phyloP scores from a whole-genome alignment of 306 rosid genomes.

The Trifolium pratense region DNA sequence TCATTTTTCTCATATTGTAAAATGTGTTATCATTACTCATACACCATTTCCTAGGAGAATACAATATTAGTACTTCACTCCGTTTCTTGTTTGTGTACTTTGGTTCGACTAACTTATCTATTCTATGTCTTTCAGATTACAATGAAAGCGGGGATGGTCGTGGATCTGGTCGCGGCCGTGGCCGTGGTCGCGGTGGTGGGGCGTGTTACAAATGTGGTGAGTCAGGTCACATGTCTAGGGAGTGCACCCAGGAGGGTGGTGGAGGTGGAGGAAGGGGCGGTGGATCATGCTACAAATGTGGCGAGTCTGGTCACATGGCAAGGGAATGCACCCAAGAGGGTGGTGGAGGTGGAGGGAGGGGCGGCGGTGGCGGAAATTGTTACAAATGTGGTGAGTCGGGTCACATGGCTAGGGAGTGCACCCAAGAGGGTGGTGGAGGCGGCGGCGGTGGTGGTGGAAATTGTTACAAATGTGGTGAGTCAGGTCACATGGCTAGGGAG shows the following conservation, averaged over 20 bases:
- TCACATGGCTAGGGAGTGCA: conserved; percentile 20
- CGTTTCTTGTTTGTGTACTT: conserved; percentile 29
- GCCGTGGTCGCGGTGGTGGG: conserved; percentile 11
- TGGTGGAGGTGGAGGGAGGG: conserved; percentile 3
- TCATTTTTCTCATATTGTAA: conserved; percentile 12
- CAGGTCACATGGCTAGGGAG: background rate
- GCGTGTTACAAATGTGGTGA: conserved; percentile 4
- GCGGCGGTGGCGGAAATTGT: background rate
- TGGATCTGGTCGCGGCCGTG: conserved; percentile 15
- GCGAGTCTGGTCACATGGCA: conserved; percentile 10
- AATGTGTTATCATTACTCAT: conserved; percentile 1
- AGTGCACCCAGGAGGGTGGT: conserved; percentile 11
- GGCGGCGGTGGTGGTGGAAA: background rate
- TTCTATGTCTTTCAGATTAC: conserved; percentile 38
- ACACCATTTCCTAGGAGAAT: background rate
- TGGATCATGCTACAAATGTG: conserved; percentile 1
- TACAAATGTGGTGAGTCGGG: conserved; percentile 14
- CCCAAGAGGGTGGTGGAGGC: background rate
- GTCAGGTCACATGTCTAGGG: conserved; percentile 18
- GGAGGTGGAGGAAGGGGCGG: conserved; percentile 13
- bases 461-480: conserved; percentile 13
- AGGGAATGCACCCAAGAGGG: conserved; percentile 14
- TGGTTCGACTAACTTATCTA: conserved; percentile 20
- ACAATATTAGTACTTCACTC: background rate
- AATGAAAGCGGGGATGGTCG: conserved; percentile 38